phyloP scores from a whole-genome alignment of 306 rosid species.

The Datisca glomerata region DNA sequence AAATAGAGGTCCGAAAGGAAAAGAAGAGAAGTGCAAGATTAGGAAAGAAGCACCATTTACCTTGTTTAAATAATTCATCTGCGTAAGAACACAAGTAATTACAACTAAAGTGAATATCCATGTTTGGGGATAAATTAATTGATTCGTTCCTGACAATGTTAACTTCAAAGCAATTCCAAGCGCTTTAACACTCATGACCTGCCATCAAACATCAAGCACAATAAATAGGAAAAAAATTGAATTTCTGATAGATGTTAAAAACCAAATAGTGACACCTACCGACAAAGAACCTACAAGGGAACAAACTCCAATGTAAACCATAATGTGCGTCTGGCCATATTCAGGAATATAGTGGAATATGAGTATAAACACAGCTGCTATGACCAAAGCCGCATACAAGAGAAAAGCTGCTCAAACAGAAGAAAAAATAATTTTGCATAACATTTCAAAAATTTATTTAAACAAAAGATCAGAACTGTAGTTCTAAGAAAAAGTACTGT shows the following conservation, averaged over 20 bases:
- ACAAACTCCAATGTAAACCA: constrained; percentile 98
- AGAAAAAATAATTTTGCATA: neutral
- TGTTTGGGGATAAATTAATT: constrained; percentile 83
- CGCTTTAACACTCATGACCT: constrained; percentile 99
- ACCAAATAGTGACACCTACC: constrained; percentile 40
- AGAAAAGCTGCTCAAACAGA: constrained; percentile 67
- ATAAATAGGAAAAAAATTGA: neutral
- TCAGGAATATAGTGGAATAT: constrained; percentile 72
- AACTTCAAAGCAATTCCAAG: constrained; percentile 95
- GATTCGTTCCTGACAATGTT: constrained; percentile 90
- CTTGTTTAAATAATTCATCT: constrained; percentile 99
- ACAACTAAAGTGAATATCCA: constrained; percentile 87
- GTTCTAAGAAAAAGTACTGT: neutral
- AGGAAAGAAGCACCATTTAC: constrained; percentile 19
- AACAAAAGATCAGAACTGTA: neutral
- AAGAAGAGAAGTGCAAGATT: neutral
- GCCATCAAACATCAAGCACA: constrained; percentile 7
- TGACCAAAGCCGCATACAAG: constrained; percentile 66
- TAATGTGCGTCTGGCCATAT: constrained; percentile 96
- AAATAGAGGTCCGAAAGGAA: neutral
- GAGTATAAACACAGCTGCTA: constrained; percentile 64
- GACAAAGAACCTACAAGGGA: constrained; percentile 97
- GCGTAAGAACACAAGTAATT: constrained; percentile 78
- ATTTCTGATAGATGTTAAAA: neutral
- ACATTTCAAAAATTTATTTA: no score